phyloP scores from a whole-genome alignment of 371 early-diverging fungal genomes.

The Choanephora cucurbitarum region DNA sequence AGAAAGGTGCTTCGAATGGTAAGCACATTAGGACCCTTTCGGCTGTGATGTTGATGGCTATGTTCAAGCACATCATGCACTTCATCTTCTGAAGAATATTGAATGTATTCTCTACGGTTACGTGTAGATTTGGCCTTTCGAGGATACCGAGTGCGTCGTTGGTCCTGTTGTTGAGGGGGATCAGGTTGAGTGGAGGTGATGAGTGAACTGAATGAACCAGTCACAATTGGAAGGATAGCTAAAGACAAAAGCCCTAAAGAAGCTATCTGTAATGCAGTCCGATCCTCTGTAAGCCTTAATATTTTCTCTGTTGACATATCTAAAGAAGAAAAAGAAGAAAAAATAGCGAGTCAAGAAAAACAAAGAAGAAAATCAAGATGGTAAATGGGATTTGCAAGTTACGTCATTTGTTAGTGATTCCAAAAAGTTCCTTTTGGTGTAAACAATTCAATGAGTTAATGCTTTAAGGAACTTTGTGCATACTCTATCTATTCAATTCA shows the following conservation, averaged over 20 bases:
- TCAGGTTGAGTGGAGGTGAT: slow-evolving; percentile 4
- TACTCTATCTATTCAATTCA: too few relatives aligned
- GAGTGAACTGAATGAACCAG: slow-evolving; percentile 22
- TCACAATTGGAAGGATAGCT: slow-evolving; percentile 17
- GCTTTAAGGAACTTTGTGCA: too few relatives aligned
- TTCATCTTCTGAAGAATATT: background rate
- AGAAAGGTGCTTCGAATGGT: slow-evolving; percentile 14
- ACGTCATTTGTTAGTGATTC: too few relatives aligned
- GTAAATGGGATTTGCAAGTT: too few relatives aligned
- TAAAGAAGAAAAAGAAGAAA: background rate
- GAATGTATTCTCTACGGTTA: background rate
- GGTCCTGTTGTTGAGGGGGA: background rate
- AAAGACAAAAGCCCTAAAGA: slow-evolving; percentile 18
- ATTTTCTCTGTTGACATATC: slow-evolving; percentile 4
- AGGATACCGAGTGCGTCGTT: background rate
- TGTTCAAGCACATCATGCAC: slow-evolving; percentile 10
- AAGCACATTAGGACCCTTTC: slow-evolving; percentile 6
- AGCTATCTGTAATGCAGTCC: slow-evolving; percentile 16
- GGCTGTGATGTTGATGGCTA: background rate
- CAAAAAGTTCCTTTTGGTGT: too few relatives aligned
- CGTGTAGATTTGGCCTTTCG: background rate
- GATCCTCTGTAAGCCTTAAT: slow-evolving; percentile 13
- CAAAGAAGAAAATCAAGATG: background rate
- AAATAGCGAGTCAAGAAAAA: background rate
- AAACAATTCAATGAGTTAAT: too few relatives aligned